phyloP scores from a whole-genome alignment of 345 rosid genomes.

The Chamaenerion angustifolium region DNA sequence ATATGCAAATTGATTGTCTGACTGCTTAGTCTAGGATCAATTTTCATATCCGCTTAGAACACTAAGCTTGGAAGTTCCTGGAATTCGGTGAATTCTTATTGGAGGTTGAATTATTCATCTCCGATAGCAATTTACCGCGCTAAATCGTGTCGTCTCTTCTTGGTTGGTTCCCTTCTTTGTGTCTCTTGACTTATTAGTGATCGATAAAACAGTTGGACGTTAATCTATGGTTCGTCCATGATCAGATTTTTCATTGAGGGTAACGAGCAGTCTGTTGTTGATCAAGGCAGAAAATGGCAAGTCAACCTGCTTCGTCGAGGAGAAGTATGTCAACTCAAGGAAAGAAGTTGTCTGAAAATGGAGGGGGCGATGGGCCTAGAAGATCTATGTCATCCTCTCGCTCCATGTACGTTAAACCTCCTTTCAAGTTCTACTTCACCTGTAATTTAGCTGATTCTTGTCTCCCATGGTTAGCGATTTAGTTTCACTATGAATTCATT shows the following conservation, averaged over 20 bases:
- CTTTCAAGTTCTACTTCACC: not conserved
- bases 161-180: too few species aligned
- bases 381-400: conserved; percentile 52
- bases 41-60: too few species aligned
- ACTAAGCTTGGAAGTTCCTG: too few species aligned
- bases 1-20: too few species aligned
- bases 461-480: not conserved
- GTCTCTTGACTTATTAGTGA: too few species aligned
- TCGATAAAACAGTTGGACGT: too few species aligned
- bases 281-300: conserved; percentile 36
- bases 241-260: not conserved
- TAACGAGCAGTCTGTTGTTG: conserved; percentile 3
- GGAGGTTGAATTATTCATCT: too few species aligned
- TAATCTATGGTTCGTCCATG: too few species aligned
- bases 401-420: conserved; percentile 27
- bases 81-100: too few species aligned
- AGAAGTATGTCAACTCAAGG: conserved; percentile 35
- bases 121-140: too few species aligned
- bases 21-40: too few species aligned
- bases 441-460: not conserved
- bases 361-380: conserved; percentile 38
- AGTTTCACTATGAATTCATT: not conserved
- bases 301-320: conserved; percentile 64
- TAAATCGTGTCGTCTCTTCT: too few species aligned
- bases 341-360: conserved; percentile 41